Evolutionary conservation across 345 rosid genomes (phyloP).

Genomic region (Eutrema japonicum): DNA sequence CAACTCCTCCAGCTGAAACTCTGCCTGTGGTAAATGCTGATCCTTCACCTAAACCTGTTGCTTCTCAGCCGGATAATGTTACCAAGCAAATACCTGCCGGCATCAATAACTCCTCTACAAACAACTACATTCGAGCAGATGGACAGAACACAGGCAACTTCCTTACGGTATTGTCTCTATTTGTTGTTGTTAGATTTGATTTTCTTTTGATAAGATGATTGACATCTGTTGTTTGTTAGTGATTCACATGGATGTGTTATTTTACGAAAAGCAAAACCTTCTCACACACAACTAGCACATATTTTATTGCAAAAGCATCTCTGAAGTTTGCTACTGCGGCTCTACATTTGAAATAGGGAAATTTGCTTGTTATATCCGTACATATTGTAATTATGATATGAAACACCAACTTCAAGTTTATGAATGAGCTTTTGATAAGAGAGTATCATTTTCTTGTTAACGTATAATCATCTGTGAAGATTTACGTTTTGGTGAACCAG

Average conservation of each 20-base stretch:
- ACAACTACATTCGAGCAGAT: constrained; percentile 80
- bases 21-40: constrained; percentile 36
- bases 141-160: constrained; percentile 87
- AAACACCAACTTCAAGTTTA: background rate
- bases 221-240: too few relatives aligned
- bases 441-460: background rate
- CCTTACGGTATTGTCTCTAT: constrained; percentile 56
- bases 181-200: background rate
- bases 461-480: background rate
- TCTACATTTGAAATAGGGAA: background rate
- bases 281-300: too few relatives aligned
- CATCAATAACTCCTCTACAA: constrained; percentile 58
- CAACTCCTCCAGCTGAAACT: constrained; percentile 46
- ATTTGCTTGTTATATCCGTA: background rate
- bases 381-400: too few relatives aligned
- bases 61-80: constrained; percentile 43
- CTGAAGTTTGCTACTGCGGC: background rate
- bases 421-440: background rate
- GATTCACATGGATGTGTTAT: too few relatives aligned
- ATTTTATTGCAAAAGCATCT: background rate
- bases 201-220: background rate
- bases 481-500: background rate
- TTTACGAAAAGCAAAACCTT: too few relatives aligned
- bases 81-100: constrained; percentile 65
- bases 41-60: constrained; percentile 51